Evolutionary conservation across 768 basidiomycete genomes (phyloP).

Genomic region (Xerocomellus amylosporus): DNA sequence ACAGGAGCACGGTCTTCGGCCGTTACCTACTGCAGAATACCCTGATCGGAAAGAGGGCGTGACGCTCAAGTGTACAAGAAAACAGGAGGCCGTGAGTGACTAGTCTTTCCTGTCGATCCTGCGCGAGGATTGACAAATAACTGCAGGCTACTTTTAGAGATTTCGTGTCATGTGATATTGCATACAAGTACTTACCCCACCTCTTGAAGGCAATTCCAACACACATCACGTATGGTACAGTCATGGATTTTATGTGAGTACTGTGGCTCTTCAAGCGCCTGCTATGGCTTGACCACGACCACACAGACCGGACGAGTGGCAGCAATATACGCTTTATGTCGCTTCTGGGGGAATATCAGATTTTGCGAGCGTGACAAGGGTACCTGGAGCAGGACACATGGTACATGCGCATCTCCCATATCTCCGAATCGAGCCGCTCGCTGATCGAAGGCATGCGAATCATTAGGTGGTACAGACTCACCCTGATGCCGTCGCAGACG

Average conservation of each 20-base stretch:
- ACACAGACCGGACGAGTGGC: background rate
- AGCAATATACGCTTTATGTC: background rate
- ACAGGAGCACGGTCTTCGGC: conserved; percentile 10
- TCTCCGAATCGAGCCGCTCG: too few relatives aligned
- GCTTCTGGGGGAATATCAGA: conserved; percentile 1
- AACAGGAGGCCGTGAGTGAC: conserved; percentile 1
- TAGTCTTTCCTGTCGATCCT: too few relatives aligned
- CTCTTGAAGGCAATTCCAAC: background rate
- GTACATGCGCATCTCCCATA: background rate
- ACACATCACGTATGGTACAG: conserved; percentile 1
- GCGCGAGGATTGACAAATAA: too few relatives aligned
- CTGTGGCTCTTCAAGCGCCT: background rate
- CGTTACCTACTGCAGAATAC: conserved; percentile 1
- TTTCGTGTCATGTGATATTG: background rate
- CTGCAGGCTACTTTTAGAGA: conserved; percentile 1
- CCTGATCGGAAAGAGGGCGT: background rate
- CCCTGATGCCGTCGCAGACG: conserved; percentile 1
- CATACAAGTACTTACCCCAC: background rate
- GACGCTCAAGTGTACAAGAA: conserved; percentile 2
- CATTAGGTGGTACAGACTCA: background rate
- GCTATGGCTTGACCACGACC: background rate
- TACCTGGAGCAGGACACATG: conserved; percentile 4
- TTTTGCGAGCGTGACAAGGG: background rate
- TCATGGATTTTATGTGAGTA: background rate
- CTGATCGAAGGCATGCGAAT: too few relatives aligned